These are phyloP conservation scores for Desmodesmus armatus DNA, from an alignment of 139 green algal genomes.

Conservation along the genomic window DNA sequence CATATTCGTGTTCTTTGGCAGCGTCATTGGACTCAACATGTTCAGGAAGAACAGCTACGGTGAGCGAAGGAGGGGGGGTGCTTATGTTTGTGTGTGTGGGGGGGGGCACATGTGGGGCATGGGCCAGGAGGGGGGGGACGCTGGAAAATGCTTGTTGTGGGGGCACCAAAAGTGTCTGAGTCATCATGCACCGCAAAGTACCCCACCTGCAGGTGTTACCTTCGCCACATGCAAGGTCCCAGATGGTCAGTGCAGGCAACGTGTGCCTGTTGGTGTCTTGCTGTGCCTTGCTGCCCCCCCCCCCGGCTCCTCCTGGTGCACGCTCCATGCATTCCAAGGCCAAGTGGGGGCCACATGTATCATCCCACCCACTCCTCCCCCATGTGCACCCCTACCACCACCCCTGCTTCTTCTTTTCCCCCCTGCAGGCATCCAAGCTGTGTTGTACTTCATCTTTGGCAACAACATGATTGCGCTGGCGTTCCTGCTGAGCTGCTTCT, in stretches of 20 bases:
- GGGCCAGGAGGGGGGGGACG: neutral
- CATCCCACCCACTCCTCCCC: too few relatives aligned
- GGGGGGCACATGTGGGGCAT: too few relatives aligned
- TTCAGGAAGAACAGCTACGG: constrained; percentile 81
- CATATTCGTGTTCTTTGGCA: constrained; percentile 85
- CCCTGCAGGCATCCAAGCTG: constrained; percentile 64
- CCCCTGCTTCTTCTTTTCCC: neutral
- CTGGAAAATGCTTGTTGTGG: neutral
- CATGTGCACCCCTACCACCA: too few relatives aligned
- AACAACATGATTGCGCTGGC: constrained; percentile 87
- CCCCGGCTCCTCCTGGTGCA: too few relatives aligned
- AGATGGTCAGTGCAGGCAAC: too few relatives aligned
- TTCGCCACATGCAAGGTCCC: too few relatives aligned
- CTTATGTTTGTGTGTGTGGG: too few relatives aligned
- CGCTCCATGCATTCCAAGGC: too few relatives aligned
- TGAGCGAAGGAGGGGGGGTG: constrained; percentile 8
- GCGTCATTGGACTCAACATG: constrained; percentile 82
- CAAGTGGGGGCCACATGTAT: too few relatives aligned
- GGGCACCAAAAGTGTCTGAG: too few relatives aligned
- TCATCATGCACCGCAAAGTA: too few relatives aligned
- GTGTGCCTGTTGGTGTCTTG: neutral
- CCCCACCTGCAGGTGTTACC: too few relatives aligned
- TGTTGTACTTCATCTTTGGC: constrained; percentile 92
- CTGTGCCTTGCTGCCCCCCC: neutral
- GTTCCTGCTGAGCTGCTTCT: constrained; percentile 85